Conservation (phyloP, 805 yeast species). For the Monosporozyma unispora region DNA sequence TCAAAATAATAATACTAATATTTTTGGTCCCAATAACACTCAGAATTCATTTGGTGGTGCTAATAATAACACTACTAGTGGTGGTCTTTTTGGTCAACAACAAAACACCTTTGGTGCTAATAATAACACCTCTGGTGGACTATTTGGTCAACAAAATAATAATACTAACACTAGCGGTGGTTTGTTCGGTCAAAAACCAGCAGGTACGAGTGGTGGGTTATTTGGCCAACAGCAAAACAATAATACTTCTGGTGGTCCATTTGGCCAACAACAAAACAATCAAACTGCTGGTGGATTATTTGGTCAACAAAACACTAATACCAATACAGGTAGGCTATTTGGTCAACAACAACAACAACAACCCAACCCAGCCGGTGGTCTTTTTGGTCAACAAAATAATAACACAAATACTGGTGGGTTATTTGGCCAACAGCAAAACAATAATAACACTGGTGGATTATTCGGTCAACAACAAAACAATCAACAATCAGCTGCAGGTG, state of each 20-base stretch:
- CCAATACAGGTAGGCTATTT: constrained; percentile 31
- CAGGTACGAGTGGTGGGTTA: constrained; percentile 10
- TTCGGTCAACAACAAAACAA: constrained; percentile 13
- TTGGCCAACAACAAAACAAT: constrained; percentile 14
- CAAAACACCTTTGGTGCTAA: constrained; percentile 14
- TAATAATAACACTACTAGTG: constrained; percentile 3
- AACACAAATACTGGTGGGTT: constrained; percentile 10
- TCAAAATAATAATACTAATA: constrained; percentile 7
- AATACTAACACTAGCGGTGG: constrained; percentile 14
- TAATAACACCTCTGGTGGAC: constrained; percentile 14
- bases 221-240: constrained; percentile 3
- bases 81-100: not conserved
- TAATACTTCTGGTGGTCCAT: constrained; percentile 7
- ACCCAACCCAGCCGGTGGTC: constrained; percentile 15
- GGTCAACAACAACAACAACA: constrained; percentile 18
- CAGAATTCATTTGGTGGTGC: constrained; percentile 23
- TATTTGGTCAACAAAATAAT: constrained; percentile 17
- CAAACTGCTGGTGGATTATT: constrained; percentile 14
- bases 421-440: constrained; percentile 2
- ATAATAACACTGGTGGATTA: constrained; percentile 7
- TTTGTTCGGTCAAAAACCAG: constrained; percentile 27
- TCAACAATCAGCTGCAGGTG: constrained; percentile 7
- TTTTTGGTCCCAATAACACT: constrained; percentile 15
- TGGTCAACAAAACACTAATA: constrained; percentile 11
- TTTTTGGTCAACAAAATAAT: constrained; percentile 27